Evolutionary conservation across 2,329 filamentous ascomycete genomes (phyloP).

Genomic region (Cladosporium austrohemisphaericum): DNA sequence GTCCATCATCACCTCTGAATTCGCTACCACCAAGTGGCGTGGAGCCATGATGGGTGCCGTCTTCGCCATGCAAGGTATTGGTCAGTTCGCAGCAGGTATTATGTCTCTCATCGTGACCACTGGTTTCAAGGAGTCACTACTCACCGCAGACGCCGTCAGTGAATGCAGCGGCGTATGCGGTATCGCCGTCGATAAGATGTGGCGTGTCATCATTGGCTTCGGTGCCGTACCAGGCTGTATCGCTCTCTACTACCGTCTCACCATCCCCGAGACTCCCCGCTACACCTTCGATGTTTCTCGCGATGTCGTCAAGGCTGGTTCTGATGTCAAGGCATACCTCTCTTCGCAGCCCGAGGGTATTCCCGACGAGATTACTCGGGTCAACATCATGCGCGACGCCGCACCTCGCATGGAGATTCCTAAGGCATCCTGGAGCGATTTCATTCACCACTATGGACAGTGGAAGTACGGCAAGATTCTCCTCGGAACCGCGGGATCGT

Average conservation of each 20-base stretch:
- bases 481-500: conserved; percentile 76
- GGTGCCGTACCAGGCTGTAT: conserved; percentile 76
- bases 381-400: conserved; percentile 53
- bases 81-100: conserved; percentile 71
- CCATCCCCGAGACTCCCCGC: conserved; percentile 81
- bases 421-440: conserved; percentile 70
- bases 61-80: conserved; percentile 83
- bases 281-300: conserved; percentile 81
- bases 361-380: conserved; percentile 65
- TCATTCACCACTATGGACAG: conserved; percentile 64
- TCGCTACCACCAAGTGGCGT: conserved; percentile 79
- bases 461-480: conserved; percentile 70
- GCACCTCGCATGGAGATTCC: conserved; percentile 57
- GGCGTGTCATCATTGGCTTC: conserved; percentile 75
- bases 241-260: conserved; percentile 80
- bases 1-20: conserved; percentile 82
- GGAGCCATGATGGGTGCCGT: conserved; percentile 85
- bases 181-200: conserved; percentile 80
- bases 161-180: conserved; percentile 63
- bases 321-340: conserved; percentile 73
- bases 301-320: conserved; percentile 69
- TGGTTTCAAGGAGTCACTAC: conserved; percentile 37
- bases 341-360: conserved; percentile 59
- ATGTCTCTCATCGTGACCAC: conserved; percentile 63
- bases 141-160: conserved; percentile 39